These are phyloP conservation scores for Rhizopus arrhizus DNA, from an alignment of 371 early-diverging fungal genomes.

Conservation along the genomic window DNA sequence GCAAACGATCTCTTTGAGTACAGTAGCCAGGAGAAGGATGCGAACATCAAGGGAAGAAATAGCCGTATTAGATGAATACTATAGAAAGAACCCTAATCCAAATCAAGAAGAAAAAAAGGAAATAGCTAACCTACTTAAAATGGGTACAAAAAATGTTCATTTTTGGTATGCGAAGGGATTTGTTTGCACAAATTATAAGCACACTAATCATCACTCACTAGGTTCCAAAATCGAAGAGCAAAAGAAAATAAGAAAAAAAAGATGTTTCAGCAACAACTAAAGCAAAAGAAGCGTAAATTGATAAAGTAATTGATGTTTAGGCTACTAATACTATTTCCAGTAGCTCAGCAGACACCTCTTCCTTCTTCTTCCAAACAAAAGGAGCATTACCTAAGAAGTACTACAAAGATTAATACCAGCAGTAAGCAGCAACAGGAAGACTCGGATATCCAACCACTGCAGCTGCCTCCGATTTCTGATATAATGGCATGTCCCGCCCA, in stretches of 20 bases:
- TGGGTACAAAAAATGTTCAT: constrained; percentile 31
- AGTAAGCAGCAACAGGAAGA: background rate
- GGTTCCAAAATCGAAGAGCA: constrained; percentile 40
- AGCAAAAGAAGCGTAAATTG: background rate
- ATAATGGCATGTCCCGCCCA: constrained; percentile 7
- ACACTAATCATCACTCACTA: background rate
- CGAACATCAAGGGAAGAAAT: constrained; percentile 27
- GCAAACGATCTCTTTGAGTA: constrained; percentile 14
- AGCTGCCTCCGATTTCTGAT: constrained; percentile 23
- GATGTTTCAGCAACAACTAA: background rate
- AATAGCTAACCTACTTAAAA: constrained; percentile 23
- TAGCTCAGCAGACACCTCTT: background rate
- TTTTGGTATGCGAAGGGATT: constrained; percentile 30
- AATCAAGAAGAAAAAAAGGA: constrained; percentile 19
- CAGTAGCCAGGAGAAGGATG: constrained; percentile 26
- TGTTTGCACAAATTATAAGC: too few relatives aligned
- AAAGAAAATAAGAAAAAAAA: constrained; percentile 29
- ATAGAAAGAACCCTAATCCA: constrained; percentile 27
- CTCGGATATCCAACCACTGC: background rate
- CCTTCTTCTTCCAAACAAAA: background rate
- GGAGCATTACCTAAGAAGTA: background rate
- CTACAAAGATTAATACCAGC: background rate
- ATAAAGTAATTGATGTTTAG: background rate
- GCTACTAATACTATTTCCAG: background rate
- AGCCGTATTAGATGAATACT: constrained; percentile 19